Percentiles rank a stretch among this genome's conserved stretches.
phyloP scores from a whole-genome alignment of 371 early-diverging fungal genomes.

The Sporodiniella umbellata region DNA sequence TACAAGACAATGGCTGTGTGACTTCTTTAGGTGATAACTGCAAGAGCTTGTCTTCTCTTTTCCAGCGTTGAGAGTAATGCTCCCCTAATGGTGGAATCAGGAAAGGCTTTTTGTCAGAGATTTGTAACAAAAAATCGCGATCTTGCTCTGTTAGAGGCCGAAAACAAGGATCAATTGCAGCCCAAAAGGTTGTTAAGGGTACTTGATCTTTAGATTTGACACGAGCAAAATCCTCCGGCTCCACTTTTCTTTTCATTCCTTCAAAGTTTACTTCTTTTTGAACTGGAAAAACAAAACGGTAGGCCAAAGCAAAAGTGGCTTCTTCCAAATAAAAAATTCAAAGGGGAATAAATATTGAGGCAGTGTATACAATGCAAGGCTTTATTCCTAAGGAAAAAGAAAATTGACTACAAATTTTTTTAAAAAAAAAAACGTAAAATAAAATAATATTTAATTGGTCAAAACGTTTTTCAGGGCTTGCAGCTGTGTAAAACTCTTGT shows the following conservation, averaged over 20 bases:
- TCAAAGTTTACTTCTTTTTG: conserved; percentile 9
- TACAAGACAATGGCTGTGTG: conserved; percentile 42
- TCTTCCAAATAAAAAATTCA: conserved; percentile 18
- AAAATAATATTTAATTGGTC: no score
- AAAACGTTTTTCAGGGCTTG: no score
- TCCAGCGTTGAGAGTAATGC: conserved; percentile 77
- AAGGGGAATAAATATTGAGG: no score
- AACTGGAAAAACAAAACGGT: no score
- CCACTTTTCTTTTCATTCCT: conserved; percentile 10
- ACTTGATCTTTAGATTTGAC: conserved; percentile 66
- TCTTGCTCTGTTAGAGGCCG: conserved; percentile 79
- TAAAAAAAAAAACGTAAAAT: no score
- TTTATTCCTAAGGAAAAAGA: no score
- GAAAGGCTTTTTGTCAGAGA: conserved; percentile 66
- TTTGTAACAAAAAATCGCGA: conserved; percentile 59
- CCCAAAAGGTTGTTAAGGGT: conserved; percentile 77
- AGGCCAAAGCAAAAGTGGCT: no score
- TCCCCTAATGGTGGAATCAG: conserved; percentile 76
- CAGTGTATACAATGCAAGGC: no score
- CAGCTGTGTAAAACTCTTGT: no score
- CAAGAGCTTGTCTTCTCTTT: conserved; percentile 66
- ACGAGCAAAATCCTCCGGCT: conserved; percentile 37
- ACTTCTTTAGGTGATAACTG: background rate
- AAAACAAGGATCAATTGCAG: conserved; percentile 82
- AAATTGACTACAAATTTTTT: no score